These are phyloP conservation scores for Knoxia roxburghii DNA, from an alignment of 257 asterid genomes.

Conservation along the genomic window DNA sequence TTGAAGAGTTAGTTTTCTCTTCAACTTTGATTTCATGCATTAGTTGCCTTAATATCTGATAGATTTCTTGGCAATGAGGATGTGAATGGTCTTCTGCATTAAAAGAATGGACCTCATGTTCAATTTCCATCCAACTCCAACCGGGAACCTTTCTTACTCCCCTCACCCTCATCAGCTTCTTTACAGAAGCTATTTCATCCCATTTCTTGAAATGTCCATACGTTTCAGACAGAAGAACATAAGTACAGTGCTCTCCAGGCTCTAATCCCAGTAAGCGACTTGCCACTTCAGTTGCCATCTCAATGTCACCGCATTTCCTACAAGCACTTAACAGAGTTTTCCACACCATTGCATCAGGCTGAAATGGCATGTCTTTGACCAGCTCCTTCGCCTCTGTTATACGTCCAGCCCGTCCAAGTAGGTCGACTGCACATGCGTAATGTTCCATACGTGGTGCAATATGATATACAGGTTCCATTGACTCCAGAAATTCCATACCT, in stretches of 20 bases:
- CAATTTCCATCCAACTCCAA: conserved; percentile 85
- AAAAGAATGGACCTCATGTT: conserved; percentile 57
- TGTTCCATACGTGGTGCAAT: conserved; percentile 71
- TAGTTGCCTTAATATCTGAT: conserved; percentile 35
- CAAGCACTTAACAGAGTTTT: conserved; percentile 74
- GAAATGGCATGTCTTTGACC: conserved; percentile 63
- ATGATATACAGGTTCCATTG: conserved; percentile 57
- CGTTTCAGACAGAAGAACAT: conserved; percentile 73
- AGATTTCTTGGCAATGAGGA: conserved; percentile 43
- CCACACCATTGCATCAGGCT: conserved; percentile 75
- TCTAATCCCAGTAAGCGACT: conserved; percentile 51
- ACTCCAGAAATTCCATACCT: conserved; percentile 47
- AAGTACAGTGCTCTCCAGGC: conserved; percentile 79
- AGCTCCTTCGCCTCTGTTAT: conserved; percentile 55
- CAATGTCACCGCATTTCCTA: conserved; percentile 74
- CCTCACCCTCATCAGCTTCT: conserved; percentile 63
- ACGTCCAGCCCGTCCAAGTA: conserved; percentile 79
- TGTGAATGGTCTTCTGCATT: conserved; percentile 72
- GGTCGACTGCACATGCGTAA: conserved; percentile 78
- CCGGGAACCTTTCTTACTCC: conserved; percentile 80
- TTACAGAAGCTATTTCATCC: conserved; percentile 67
- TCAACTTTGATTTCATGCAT: conserved; percentile 35
- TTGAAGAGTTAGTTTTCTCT: conserved; percentile 16
- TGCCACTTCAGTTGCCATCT: conserved; percentile 59
- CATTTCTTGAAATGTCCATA: conserved; percentile 65